Evolutionary conservation across 75 land plant species (phyloP).

Genomic region (Picea glauca): DNA sequence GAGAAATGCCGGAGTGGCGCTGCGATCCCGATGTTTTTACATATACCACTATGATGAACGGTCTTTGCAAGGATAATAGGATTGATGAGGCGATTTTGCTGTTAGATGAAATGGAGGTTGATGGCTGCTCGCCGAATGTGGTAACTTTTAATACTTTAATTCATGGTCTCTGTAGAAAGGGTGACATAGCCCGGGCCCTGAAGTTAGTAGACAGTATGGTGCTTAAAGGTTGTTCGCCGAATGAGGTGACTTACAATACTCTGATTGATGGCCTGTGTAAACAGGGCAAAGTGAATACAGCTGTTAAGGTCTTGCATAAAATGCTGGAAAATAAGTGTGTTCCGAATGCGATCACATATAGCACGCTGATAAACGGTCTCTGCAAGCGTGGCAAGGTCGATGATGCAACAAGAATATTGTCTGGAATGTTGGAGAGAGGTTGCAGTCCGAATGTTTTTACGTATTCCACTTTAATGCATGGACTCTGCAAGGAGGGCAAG

Average conservation of each 20-base stretch:
- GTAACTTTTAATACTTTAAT: constrained; percentile 56
- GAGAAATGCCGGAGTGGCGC: constrained; percentile 33
- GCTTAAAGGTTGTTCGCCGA: constrained; percentile 59
- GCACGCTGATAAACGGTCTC: constrained; percentile 63
- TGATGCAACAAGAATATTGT: constrained; percentile 45
- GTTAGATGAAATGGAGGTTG: constrained; percentile 68
- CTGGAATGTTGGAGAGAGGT: constrained; percentile 49
- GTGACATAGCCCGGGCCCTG: constrained; percentile 44
- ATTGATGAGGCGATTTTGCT: constrained; percentile 52
- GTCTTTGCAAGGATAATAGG: constrained; percentile 42
- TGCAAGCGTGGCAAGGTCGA: constrained; percentile 47
- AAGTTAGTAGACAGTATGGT: constrained; percentile 61
- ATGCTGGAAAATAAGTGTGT: constrained; percentile 55
- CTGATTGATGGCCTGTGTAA: constrained; percentile 60
- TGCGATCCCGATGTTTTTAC: constrained; percentile 52
- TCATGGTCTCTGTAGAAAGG: constrained; percentile 41
- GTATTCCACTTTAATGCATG: constrained; percentile 64
- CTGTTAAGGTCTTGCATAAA: constrained; percentile 31
- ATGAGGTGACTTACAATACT: constrained; percentile 60
- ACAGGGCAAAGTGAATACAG: constrained; percentile 48
- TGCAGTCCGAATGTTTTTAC: constrained; percentile 41
- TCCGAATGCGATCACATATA: constrained; percentile 68
- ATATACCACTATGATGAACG: constrained; percentile 56
- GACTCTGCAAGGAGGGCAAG: constrained; percentile 52
- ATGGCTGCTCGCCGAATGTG: constrained; percentile 45